Conservation (phyloP, 345 rosid species). For the Anacardium occidentale region DNA sequence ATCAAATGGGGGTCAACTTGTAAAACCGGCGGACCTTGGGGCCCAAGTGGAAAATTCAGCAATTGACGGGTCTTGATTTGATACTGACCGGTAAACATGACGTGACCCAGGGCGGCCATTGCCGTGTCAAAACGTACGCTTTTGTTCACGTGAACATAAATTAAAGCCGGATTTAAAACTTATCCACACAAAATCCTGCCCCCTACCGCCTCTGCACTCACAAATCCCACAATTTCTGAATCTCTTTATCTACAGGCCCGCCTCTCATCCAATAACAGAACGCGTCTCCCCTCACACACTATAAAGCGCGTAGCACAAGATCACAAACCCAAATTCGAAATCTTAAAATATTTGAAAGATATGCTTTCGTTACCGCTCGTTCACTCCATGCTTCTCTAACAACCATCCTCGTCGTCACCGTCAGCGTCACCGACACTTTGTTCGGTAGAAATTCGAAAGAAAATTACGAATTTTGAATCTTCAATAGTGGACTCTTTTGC, state of each 20-base stretch:
- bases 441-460: slow-evolving; percentile 16
- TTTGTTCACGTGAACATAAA: slow-evolving; percentile 20
- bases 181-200: background rate
- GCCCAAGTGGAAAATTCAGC: too few relatives aligned
- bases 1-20: too few relatives aligned
- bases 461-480: background rate
- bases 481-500: too few relatives aligned
- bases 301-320: background rate
- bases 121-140: slow-evolving; percentile 15
- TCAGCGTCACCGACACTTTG: background rate
- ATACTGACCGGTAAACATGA: too few relatives aligned
- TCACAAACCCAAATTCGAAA: background rate
- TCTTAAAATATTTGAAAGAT: background rate
- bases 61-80: too few relatives aligned
- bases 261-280: background rate
- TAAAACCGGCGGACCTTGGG: too few relatives aligned
- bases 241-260: background rate
- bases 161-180: too few relatives aligned
- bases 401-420: slow-evolving; percentile 21
- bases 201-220: background rate
- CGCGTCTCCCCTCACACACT: background rate
- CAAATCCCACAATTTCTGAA: background rate
- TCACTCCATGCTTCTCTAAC: background rate
- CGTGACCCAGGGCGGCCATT: too few relatives aligned
- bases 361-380: background rate